phyloP scores from a whole-genome alignment of 1,284 basidiomycete species.

The Moniliella sp. region DNA sequence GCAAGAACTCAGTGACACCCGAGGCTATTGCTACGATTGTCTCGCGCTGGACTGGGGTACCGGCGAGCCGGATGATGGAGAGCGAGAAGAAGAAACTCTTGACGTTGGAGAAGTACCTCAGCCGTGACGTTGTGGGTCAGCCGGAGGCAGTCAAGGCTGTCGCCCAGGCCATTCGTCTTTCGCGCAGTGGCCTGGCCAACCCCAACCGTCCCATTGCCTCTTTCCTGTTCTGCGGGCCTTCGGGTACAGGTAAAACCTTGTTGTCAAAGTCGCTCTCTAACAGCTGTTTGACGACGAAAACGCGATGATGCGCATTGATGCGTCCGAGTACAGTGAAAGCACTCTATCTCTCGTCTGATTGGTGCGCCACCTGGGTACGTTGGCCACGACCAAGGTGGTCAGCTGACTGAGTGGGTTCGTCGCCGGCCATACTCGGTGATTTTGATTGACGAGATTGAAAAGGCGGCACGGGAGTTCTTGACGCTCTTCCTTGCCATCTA shows the following conservation, averaged over 20 bases:
- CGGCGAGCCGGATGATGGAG: slow-evolving; percentile 33
- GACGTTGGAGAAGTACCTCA: slow-evolving; percentile 19
- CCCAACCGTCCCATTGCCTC: slow-evolving; percentile 39
- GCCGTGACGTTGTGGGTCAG: slow-evolving; percentile 39
- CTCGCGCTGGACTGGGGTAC: slow-evolving; percentile 39
- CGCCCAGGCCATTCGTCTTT: slow-evolving; percentile 42
- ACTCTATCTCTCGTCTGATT: slow-evolving; percentile 40
- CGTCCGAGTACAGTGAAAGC: slow-evolving; percentile 39
- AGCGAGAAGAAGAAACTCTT: slow-evolving; percentile 29
- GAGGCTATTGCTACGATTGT: slow-evolving; percentile 41
- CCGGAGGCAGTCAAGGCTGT: slow-evolving; percentile 42
- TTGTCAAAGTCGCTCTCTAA: slow-evolving; percentile 36
- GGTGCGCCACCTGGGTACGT: slow-evolving; percentile 50
- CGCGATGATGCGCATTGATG: slow-evolving; percentile 43
- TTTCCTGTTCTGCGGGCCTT: slow-evolving; percentile 38
- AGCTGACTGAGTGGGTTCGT: slow-evolving; percentile 38
- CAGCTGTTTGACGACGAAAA: slow-evolving; percentile 41
- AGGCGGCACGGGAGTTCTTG: slow-evolving; percentile 80
- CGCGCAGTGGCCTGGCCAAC: slow-evolving; percentile 41
- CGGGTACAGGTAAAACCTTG: slow-evolving; percentile 42
- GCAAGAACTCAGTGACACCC: slow-evolving; percentile 16
- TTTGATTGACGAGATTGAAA: slow-evolving; percentile 35
- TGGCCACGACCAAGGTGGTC: slow-evolving; percentile 66
- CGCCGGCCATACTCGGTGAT: slow-evolving; percentile 32
- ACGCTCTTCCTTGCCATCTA: slow-evolving; percentile 70